phyloP scores from a whole-genome alignment of 2,329 filamentous ascomycete species.

The Grosmannia clavigera region DNA sequence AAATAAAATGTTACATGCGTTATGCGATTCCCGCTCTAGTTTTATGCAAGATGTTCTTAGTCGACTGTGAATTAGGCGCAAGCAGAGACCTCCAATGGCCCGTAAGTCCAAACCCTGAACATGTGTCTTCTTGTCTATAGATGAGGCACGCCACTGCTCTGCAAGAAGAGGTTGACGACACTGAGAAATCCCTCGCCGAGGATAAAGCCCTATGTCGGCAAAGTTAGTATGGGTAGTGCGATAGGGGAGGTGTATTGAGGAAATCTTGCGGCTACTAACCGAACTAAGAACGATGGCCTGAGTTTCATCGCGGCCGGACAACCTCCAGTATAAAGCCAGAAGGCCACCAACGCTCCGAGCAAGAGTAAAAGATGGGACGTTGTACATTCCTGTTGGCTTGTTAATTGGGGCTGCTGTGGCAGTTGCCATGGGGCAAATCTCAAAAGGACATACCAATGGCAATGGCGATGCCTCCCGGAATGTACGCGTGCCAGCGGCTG shows the following conservation, averaged over 20 bases:
- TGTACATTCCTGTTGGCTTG: slow-evolving; percentile 67
- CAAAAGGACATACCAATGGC: slow-evolving; percentile 53
- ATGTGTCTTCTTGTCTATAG: neutral
- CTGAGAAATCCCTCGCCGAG: slow-evolving; percentile 85
- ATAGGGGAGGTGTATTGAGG: neutral
- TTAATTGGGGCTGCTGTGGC: neutral
- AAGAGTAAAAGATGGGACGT: slow-evolving; percentile 89
- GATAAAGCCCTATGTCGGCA: slow-evolving; percentile 56
- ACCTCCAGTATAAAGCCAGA: slow-evolving; percentile 64
- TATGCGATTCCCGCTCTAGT: neutral
- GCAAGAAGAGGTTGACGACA: slow-evolving; percentile 76
- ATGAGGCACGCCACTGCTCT: slow-evolving; percentile 40
- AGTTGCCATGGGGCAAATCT: neutral
- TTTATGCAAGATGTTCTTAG: neutral
- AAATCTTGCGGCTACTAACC: slow-evolving; percentile 24
- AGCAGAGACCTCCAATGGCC: neutral
- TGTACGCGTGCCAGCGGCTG: slow-evolving; percentile 55
- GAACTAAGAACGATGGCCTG: slow-evolving; percentile 79
- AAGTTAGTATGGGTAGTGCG: slow-evolving; percentile 2
- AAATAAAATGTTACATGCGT: too few species aligned
- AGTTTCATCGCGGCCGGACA: slow-evolving; percentile 46
- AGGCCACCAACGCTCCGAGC: slow-evolving; percentile 72
- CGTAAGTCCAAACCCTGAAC: neutral
- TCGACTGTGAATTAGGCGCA: neutral
- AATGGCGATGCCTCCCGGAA: slow-evolving; percentile 91